These are phyloP conservation scores for Trichosanthes truncata DNA, from an alignment of 306 rosid genomes.

Conservation along the genomic window DNA sequence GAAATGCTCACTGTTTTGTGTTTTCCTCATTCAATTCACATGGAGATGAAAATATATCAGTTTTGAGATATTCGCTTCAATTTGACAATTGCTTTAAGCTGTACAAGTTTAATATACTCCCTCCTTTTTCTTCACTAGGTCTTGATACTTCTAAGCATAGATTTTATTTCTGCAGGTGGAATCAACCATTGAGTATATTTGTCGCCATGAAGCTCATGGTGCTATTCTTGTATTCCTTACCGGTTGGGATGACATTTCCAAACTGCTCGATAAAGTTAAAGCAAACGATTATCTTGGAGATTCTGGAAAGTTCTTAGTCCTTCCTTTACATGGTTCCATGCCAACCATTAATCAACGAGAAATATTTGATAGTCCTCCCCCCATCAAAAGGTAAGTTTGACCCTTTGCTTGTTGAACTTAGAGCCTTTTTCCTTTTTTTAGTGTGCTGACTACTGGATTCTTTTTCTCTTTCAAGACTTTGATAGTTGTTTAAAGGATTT, in stretches of 20 bases:
- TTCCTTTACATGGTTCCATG: conserved; percentile 95
- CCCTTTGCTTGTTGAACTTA: conserved; percentile 16
- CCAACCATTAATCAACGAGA: conserved; percentile 85
- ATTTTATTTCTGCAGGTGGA: conserved; percentile 45
- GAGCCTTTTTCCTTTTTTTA: neutral
- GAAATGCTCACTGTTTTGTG: neutral
- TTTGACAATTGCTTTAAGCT: neutral
- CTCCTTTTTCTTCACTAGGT: too few species aligned
- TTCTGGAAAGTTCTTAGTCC: conserved; percentile 54
- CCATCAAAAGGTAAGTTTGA: conserved; percentile 63
- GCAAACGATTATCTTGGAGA: conserved; percentile 67
- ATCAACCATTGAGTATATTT: conserved; percentile 67
- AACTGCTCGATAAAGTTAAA: conserved; percentile 68
- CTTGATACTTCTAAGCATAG: neutral
- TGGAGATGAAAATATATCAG: neutral
- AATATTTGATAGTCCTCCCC: conserved; percentile 86
- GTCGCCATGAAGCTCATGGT: conserved; percentile 68
- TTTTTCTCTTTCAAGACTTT: neutral
- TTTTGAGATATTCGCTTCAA: neutral
- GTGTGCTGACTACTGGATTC: neutral
- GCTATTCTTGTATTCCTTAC: conserved; percentile 92
- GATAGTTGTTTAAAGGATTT: neutral
- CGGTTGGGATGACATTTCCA: conserved; percentile 96
- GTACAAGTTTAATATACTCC: neutral
- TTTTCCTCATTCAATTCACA: neutral